phyloP scores from a whole-genome alignment of 345 rosid genomes.

The Salix brachista region DNA sequence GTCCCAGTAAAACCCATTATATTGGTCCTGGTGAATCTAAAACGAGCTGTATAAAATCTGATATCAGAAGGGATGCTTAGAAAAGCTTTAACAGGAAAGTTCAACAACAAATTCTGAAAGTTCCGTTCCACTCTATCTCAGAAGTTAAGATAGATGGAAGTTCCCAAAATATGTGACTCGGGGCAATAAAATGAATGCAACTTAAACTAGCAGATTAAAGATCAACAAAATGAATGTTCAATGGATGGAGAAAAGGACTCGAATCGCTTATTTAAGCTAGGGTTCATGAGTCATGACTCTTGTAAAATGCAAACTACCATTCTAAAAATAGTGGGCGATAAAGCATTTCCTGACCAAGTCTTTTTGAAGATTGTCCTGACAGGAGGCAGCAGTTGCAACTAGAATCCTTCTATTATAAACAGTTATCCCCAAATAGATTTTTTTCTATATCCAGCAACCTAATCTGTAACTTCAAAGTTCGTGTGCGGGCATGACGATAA shows the following conservation, averaged over 20 bases:
- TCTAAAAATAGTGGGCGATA: neutral
- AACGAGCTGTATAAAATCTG: neutral
- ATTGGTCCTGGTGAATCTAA: neutral
- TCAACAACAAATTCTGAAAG: neutral
- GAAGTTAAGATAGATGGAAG: constrained; percentile 11
- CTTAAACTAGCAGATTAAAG: neutral
- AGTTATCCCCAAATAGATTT: neutral
- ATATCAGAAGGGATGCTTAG: too few relatives aligned
- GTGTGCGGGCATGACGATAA: neutral
- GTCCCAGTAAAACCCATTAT: constrained; percentile 59
- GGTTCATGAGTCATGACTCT: neutral
- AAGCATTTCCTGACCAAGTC: neutral
- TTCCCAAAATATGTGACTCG: neutral
- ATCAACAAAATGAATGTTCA: constrained; percentile 1
- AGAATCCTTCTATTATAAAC: neutral
- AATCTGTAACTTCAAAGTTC: neutral
- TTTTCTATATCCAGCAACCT: neutral
- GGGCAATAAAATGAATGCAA: neutral
- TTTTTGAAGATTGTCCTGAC: neutral
- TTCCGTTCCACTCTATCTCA: constrained; percentile 4
- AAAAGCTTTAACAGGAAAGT: neutral
- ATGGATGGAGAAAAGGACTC: neutral
- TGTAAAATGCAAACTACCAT: neutral
- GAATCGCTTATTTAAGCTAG: neutral
- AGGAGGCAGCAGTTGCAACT: neutral